phyloP scores from a whole-genome alignment of 257 asterid genomes.

The Ocimum tenuiflorum region DNA sequence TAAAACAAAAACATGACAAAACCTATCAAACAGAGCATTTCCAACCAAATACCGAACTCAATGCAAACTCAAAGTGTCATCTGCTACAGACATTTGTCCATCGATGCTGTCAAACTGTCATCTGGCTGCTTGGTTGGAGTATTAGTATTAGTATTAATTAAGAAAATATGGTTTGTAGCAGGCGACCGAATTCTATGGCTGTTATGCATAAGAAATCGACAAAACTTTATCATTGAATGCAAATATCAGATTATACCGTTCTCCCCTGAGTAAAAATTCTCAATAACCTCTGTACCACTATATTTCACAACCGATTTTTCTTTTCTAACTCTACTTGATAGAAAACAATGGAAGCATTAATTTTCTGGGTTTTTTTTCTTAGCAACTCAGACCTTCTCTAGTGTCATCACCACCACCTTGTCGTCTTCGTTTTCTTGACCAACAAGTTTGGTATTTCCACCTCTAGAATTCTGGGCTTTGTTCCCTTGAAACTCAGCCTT shows the following conservation, averaged over 20 bases:
- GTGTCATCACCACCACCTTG: slow-evolving; percentile 27
- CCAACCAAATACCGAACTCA: no score
- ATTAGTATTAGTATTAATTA: slow-evolving; percentile 3
- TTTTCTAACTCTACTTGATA: slow-evolving; percentile 17
- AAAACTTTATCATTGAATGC: neutral
- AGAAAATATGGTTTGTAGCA: slow-evolving; percentile 4
- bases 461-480: slow-evolving; percentile 9
- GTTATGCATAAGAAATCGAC: neutral
- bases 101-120: no score
- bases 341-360: no score
- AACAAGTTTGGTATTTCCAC: neutral
- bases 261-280: slow-evolving; percentile 5
- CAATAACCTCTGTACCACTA: neutral
- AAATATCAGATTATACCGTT: slow-evolving; percentile 5
- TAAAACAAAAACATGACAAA: no score
- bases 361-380: neutral
- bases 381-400: slow-evolving; percentile 37
- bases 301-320: slow-evolving; percentile 10
- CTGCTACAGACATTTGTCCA: no score
- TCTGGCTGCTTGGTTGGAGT: neutral
- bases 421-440: slow-evolving; percentile 24
- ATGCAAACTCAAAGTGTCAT: no score
- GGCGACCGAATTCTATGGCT: neutral
- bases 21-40: no score
- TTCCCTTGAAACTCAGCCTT: slow-evolving; percentile 48